Evolutionary conservation across 2,329 filamentous ascomycete species (phyloP), one percentile per base, ranked within the genome.

Genomic region (Aspergillus aculeatinus): DNA sequence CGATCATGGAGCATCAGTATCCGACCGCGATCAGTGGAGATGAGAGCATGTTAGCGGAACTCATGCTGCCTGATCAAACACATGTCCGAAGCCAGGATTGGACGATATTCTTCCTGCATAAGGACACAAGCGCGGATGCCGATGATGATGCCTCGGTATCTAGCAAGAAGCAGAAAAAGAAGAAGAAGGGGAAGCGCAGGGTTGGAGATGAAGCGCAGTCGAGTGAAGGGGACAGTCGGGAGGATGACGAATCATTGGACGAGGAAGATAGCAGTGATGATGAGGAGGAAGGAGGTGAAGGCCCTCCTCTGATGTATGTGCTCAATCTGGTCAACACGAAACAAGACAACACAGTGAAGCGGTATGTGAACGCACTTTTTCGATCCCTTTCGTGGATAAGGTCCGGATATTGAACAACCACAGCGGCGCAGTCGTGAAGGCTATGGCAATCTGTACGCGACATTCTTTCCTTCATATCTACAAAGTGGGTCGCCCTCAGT

Each of bases 381-480:
- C 25, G 44, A 14, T 44, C 6, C 4, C 21, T 49, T 29, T 19
- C 51, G 19, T 35, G n/a, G 19, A 14, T n/a, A 47, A 19, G 39
- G 14, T 19, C 6, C 16, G 39, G 16, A 19, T 27, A 53, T 25
- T 50, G 27, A 60, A 59, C 29, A 61, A 21, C 48, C 33, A 29
- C 62, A 88, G 95, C 83, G 95, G 95, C 60, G 95, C 95, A 21
- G 85, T 97, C 53, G 94, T 98, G 60, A 98, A 98, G 75, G 92
- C 95, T 48, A 99, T 99, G 95, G 95, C 95, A 31, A 97, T 99
- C 67, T 99, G 95, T 81, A 99, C 95, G 7, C 84, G 95, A 48
- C 95, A 99, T 80, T 93, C 95, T 3, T 99, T 99, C 77, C 80
- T 99, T 67, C 95, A 99, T 77, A 99, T 99, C 65, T 99, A 99